phyloP scores from a whole-genome alignment of 371 early-diverging fungal species.

The Chytridium lagenaria region DNA sequence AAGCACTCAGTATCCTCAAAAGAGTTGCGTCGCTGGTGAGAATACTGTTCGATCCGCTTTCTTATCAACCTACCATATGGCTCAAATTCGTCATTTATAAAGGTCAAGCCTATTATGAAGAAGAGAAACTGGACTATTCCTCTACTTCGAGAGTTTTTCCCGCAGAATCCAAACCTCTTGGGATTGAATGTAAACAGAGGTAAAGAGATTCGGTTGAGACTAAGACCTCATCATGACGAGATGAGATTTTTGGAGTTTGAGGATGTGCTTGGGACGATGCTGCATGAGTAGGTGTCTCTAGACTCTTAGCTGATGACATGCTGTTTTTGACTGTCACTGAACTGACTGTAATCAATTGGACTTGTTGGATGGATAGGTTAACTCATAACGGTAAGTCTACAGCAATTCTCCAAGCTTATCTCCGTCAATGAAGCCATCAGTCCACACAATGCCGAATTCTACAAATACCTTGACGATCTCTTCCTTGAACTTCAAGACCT shows the following conservation, averaged over 20 bases:
- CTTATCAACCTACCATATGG: background rate
- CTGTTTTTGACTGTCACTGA: background rate
- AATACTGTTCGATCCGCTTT: background rate
- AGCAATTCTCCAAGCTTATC: background rate
- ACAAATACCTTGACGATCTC: conserved; percentile 61
- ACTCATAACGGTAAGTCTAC: conserved; percentile 54
- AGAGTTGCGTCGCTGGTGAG: conserved; percentile 28
- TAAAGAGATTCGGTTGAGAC: conserved; percentile 61
- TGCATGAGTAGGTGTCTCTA: conserved; percentile 63
- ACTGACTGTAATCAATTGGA: too few species aligned
- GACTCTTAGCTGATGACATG: background rate
- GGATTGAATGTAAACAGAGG: conserved; percentile 70
- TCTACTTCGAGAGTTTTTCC: conserved; percentile 65
- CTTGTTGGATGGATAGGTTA: conserved; percentile 48
- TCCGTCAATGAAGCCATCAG: conserved; percentile 50
- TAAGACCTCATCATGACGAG: conserved; percentile 60
- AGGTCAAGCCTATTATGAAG: conserved; percentile 66
- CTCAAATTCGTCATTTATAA: background rate
- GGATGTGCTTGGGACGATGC: conserved; percentile 67
- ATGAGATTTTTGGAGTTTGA: conserved; percentile 60
- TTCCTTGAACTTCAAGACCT: conserved; percentile 60
- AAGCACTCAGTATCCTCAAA: conserved; percentile 29
- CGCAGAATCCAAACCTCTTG: conserved; percentile 57
- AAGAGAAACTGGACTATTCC: conserved; percentile 63
- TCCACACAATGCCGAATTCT: conserved; percentile 71